Evolutionary conservation across 306 rosid species (phyloP).

Genomic region (Abrus precatorius): DNA sequence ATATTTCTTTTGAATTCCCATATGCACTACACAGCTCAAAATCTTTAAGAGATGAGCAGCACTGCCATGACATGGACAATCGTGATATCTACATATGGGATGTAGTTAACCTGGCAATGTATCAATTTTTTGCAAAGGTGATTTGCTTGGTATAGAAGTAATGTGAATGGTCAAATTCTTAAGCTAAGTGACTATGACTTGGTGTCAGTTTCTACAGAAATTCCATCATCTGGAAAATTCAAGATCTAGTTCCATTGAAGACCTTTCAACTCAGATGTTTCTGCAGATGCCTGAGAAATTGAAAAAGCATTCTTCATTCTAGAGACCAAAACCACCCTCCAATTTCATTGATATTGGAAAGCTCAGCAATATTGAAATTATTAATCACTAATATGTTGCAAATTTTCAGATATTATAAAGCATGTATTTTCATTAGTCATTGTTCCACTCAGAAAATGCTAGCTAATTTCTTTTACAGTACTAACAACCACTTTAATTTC

Average conservation of each 20-base stretch:
- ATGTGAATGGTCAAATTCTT: background rate
- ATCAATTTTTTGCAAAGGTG: background rate
- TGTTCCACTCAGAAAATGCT: background rate
- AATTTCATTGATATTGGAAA: conserved; percentile 25
- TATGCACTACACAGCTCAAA: conserved; percentile 16
- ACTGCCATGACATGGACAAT: background rate
- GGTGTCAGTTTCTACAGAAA: background rate
- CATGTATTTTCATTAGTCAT: background rate
- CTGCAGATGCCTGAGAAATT: too few species aligned
- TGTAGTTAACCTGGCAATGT: background rate
- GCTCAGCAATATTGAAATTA: background rate
- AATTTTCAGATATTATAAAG: conserved; percentile 4
- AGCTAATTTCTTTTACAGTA: background rate
- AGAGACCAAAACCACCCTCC: conserved; percentile 8
- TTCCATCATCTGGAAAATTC: too few species aligned
- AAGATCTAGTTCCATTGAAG: too few species aligned
- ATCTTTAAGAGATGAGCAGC: background rate
- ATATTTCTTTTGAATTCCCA: background rate
- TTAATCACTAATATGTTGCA: background rate
- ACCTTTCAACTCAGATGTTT: too few species aligned
- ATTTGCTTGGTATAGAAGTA: background rate
- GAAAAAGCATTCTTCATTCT: background rate
- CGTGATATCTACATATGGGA: background rate
- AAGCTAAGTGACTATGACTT: background rate
- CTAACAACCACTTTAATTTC: background rate